Percentiles rank a stretch among this genome's conserved stretches.
Conservation (phyloP, 371 early-diverging fungal species). For the Mucor indicus region DNA sequence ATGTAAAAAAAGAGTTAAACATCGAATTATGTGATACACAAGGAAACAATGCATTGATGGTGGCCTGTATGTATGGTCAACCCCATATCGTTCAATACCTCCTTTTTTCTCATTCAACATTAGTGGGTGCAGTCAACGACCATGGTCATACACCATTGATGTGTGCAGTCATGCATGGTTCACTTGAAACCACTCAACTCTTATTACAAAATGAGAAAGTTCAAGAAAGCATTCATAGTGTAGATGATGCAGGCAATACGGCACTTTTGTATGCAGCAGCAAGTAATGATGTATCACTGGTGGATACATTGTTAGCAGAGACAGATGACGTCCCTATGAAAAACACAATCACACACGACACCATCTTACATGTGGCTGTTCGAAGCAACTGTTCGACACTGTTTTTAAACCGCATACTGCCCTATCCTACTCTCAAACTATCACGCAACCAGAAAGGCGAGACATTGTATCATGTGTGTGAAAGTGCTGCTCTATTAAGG, state of each 20-base stretch:
- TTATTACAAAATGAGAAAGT: conserved; percentile 14
- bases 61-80: conserved; percentile 41
- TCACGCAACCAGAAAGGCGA: conserved; percentile 30
- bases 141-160: conserved; percentile 42
- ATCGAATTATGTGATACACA: conserved; percentile 32
- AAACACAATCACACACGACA: conserved; percentile 12
- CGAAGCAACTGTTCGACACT: not conserved
- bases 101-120: conserved; percentile 6
- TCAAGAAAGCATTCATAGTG: conserved; percentile 11
- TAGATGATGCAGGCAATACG: conserved; percentile 43
- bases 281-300: not conserved
- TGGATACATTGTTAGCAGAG: conserved; percentile 1
- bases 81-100: conserved; percentile 27
- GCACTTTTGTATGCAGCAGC: conserved; percentile 29
- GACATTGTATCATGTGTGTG: conserved; percentile 43
- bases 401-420: conserved; percentile 2
- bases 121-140: conserved; percentile 29
- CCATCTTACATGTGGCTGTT: conserved; percentile 31
- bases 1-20: conserved; percentile 1
- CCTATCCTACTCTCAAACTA: not conserved
- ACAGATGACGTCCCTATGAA: conserved; percentile 1
- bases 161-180: conserved; percentile 27
- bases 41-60: conserved; percentile 45
- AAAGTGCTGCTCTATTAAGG: conserved; percentile 16
- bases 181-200: conserved; percentile 23